Percentiles rank a stretch among this genome's conserved stretches.
Conservation (phyloP, 176 grass and related monocot species). For the Bonia amplexicaulis region DNA sequence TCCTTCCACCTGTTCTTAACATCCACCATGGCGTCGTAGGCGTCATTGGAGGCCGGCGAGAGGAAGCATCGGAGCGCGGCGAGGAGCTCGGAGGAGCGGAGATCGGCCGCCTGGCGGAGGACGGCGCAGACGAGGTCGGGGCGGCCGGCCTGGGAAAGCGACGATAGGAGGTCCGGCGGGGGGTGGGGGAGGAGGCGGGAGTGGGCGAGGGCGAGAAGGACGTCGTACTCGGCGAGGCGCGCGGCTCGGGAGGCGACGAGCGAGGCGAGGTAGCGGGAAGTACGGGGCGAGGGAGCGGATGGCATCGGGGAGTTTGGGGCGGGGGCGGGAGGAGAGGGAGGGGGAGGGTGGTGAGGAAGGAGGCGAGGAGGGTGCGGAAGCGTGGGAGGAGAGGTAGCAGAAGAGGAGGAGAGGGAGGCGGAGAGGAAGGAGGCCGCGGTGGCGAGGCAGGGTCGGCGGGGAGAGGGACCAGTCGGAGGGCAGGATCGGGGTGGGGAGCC, state of each 20-base stretch:
- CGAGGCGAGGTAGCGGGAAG: slow-evolving; percentile 34
- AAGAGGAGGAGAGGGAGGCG: slow-evolving; percentile 19
- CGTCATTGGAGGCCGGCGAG: slow-evolving; percentile 44
- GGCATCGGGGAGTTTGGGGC: neutral
- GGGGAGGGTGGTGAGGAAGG: slow-evolving; percentile 39
- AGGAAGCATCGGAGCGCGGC: slow-evolving; percentile 56
- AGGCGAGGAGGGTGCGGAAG: slow-evolving; percentile 34
- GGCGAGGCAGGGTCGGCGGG: slow-evolving; percentile 38
- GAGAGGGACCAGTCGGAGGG: slow-evolving; percentile 57
- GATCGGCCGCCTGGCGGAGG: slow-evolving; percentile 51
- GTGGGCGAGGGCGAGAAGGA: slow-evolving; percentile 44
- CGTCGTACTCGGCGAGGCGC: slow-evolving; percentile 23
- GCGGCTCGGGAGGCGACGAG: slow-evolving; percentile 39
- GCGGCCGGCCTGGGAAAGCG: slow-evolving; percentile 36
- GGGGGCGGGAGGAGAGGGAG: slow-evolving; percentile 35
- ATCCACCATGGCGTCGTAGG: slow-evolving; percentile 50
- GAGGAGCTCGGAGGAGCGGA: slow-evolving; percentile 54
- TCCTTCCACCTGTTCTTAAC: slow-evolving; percentile 61
- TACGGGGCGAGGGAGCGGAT: slow-evolving; percentile 29
- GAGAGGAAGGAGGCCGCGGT: slow-evolving; percentile 31
- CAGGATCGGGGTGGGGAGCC: slow-evolving; percentile 34
- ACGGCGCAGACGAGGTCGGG: slow-evolving; percentile 52
- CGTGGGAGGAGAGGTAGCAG: slow-evolving; percentile 7
- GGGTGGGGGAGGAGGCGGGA: slow-evolving; percentile 39
- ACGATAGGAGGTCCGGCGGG: slow-evolving; percentile 29